These are phyloP conservation scores for Trametes coccinea DNA, from an alignment of 768 basidiomycete species.

Conservation along the genomic window DNA sequence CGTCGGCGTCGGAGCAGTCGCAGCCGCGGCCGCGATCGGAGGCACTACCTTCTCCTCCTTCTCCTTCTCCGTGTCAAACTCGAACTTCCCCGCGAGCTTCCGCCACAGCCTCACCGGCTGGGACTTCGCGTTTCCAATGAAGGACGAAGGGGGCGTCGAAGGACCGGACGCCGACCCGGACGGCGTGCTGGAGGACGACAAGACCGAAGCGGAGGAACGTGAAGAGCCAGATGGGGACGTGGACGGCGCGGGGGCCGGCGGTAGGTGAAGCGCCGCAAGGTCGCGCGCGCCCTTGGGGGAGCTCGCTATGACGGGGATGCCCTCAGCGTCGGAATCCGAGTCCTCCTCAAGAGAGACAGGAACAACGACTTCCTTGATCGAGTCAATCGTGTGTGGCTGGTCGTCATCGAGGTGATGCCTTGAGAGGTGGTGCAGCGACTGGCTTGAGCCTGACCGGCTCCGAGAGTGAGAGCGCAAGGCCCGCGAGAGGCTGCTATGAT, in stretches of 20 bases:
- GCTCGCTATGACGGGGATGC: slow-evolving; percentile 5
- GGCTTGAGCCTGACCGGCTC: slow-evolving; percentile 18
- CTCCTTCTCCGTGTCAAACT: slow-evolving; percentile 16
- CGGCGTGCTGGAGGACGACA: slow-evolving; percentile 17
- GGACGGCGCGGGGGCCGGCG: slow-evolving; percentile 12
- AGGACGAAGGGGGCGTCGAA: slow-evolving; percentile 10
- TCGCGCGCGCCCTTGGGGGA: neutral
- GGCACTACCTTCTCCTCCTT: slow-evolving; percentile 1
- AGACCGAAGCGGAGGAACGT: slow-evolving; percentile 12
- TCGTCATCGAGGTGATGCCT: slow-evolving; percentile 22
- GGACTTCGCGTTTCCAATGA: slow-evolving; percentile 4
- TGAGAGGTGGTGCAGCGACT: slow-evolving; percentile 8
- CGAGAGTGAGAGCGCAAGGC: neutral
- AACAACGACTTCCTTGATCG: slow-evolving; percentile 25
- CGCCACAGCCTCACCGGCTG: slow-evolving; percentile 24
- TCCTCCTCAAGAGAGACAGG: slow-evolving; percentile 5
- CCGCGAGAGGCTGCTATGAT: neutral
- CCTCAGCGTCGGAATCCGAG: slow-evolving; percentile 8
- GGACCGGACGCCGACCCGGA: slow-evolving; percentile 14
- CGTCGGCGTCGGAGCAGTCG: slow-evolving; percentile 1
- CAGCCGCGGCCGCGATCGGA: neutral
- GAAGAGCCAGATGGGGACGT: slow-evolving; percentile 22
- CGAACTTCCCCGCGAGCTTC: slow-evolving; percentile 23
- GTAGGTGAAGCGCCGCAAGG: slow-evolving; percentile 1
- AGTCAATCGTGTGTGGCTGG: slow-evolving; percentile 11